Base-by-base conservation (phyloP, 2,329 filamentous ascomycete species). In the Epichloe glyceriae region DNA sequence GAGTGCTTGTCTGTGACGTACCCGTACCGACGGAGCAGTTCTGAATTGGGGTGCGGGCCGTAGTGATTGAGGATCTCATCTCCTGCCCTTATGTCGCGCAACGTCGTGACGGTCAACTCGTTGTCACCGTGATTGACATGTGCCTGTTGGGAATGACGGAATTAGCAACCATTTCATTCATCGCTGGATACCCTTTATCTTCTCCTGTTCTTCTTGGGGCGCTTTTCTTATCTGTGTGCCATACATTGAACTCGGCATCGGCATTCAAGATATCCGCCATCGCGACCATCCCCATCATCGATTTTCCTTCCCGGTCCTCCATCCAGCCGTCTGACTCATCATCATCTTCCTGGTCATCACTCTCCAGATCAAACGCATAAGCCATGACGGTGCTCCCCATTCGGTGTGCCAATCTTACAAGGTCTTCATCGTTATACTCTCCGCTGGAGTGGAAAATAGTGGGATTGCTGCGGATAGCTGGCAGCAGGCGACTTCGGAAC, bases 341-440 rank as follows among this genome's bases (percentile, higher is more conserved):
- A 3, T 80, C 78, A 20, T 80, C 75, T 0, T 70, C 64, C 0
- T 79, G 73, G 4, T 81, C 76, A 0, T 73, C 69, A 7, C 72
- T 72, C 46, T 80, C 78, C 6, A 95, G 76, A 57, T 95, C 89
- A 62, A 95, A 95, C 0, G 88, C 88, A 62, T 95, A 95, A 0
- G 88, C 85, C 88, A 95, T 94, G 57, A 95, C 91, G 15, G 85
- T 81, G 54, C 85, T 90, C 1, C 86, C 89, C 83, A 95, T 90
- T 8, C 80, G 76, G 63, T 95, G 88, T 49, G 86, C 85, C 17
- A 82, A 61, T 7, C 57, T 54, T 2, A 78, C 55, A 2, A 81
- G 63, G 22, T 75, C 66, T 1, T 68, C 66, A 26, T 79, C 75
- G 12, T 56, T 61, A 6, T 70, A 61, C 2, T 54, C 57, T 5